These are phyloP conservation scores for Quercus robur DNA, from an alignment of 306 rosid species.

Conservation along the genomic window DNA sequence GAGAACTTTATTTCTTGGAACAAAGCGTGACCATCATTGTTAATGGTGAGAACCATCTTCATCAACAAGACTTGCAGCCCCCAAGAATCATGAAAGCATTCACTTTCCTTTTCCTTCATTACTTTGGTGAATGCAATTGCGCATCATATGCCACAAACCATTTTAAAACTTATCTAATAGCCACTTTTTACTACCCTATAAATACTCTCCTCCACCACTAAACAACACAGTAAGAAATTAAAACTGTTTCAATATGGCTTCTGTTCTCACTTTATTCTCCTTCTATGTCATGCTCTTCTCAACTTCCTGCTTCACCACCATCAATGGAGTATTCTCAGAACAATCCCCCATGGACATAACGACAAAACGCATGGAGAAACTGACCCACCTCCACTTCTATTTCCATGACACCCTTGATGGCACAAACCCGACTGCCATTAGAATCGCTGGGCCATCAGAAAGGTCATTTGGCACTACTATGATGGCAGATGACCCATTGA, in stretches of 20 bases:
- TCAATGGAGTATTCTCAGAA: slow-evolving; percentile 13
- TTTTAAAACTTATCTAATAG: no score
- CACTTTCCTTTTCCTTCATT: no score
- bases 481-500: slow-evolving; percentile 32
- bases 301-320: neutral
- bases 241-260: slow-evolving; percentile 1
- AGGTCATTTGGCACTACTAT: slow-evolving; percentile 15
- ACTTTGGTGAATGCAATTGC: no score
- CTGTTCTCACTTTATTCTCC: neutral
- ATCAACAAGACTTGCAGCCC: no score
- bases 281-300: slow-evolving; percentile 5
- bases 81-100: no score
- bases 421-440: slow-evolving; percentile 27
- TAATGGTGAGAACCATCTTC: no score
- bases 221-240: neutral
- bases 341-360: neutral
- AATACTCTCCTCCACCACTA: neutral
- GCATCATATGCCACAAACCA: no score
- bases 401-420: slow-evolving; percentile 40
- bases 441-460: slow-evolving; percentile 9
- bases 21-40: no score
- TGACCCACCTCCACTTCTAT: slow-evolving; percentile 41
- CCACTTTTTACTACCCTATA: neutral
- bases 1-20: no score
- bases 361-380: slow-evolving; percentile 23